Base-by-base conservation (phyloP, 208 protist genomes). In the Acanthamoeba culbertsoni region DNA sequence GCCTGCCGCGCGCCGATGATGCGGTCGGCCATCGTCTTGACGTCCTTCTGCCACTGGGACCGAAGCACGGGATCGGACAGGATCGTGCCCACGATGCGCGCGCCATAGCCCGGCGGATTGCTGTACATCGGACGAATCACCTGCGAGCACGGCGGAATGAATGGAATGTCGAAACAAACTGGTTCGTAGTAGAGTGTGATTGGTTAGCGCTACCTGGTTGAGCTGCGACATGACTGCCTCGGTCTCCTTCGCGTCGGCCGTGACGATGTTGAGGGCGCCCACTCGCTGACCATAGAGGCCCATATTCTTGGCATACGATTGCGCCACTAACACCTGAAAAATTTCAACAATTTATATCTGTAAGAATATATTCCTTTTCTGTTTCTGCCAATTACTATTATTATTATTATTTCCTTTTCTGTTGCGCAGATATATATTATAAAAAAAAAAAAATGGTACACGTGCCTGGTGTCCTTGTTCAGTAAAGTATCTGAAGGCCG, bases 241-340 rank as follows among this genome's bases (percentile, higher is more conserved):
- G 35, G 89, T 84, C 46, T 93, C 89, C 46, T 84, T 65, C 20
- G 33, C 65, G 18, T 77, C 51, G 10, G 59, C 23, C 43, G 89
- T 84, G 23, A 93, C 89, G 35, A 93, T 65, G 51, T 77, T 84
- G 45, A 93, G 51, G 4, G 89, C 89, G 28, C 89, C 89, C 42
- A 77, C 59, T 4, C 89, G 59, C 65, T 93, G 89, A 35, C 89
- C 98, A 95, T 99, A 99, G 2, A 99, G 95, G 68, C 99, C 99
- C 95, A 99, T 98, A 95, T 99, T 99, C 97, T 99, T 99, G 43
- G 98, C 97, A 95, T 98, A 99, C 20, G 98, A 99, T 97, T 99
- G 98, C 31, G 97, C 95, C 26, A 68, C 82, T 20, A 59, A 26
- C n/a, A n/a, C n/a, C n/a, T n/a, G n/a, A 8, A 23, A 8, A 18